Conservation (phyloP, 176 grass and related monocot species). For the Rhipidocladum racemiflorum region DNA sequence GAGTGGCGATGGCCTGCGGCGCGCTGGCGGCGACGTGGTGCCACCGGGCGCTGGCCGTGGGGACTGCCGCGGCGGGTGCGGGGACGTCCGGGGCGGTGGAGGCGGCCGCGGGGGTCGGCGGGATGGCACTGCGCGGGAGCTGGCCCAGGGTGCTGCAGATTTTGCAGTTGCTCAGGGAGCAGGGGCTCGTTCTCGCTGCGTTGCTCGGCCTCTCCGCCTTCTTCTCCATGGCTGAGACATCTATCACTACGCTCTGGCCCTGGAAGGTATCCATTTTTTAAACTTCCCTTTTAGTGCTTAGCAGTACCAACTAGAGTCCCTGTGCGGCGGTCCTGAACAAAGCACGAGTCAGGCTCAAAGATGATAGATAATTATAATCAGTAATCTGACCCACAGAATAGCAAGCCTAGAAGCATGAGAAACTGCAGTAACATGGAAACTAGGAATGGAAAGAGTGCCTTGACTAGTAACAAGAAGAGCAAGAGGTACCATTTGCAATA, state of each 20-base stretch:
- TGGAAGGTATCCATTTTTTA: slow-evolving; percentile 66
- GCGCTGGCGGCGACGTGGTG: slow-evolving; percentile 34
- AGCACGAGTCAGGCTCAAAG: no score
- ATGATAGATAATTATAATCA: no score
- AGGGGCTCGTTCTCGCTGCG: slow-evolving; percentile 60
- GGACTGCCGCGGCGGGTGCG: slow-evolving; percentile 11
- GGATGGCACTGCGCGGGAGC: slow-evolving; percentile 33
- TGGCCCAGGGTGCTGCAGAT: slow-evolving; percentile 66
- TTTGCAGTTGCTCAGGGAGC: slow-evolving; percentile 74
- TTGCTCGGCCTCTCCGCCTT: slow-evolving; percentile 87
- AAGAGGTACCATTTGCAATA: no score
- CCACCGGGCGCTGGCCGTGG: slow-evolving; percentile 26
- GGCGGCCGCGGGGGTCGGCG: slow-evolving; percentile 27
- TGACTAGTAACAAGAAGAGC: no score
- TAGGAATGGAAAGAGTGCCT: no score
- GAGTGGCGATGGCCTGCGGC: slow-evolving; percentile 23
- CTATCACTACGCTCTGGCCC: slow-evolving; percentile 96
- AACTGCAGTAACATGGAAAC: no score
- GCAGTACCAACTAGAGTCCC: no score
- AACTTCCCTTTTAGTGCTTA: not conserved
- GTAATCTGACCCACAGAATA: no score
- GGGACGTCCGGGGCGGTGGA: slow-evolving; percentile 38
- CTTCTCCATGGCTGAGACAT: slow-evolving; percentile 97
- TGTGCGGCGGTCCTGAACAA: no score
- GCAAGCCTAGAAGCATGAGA: no score